Evolutionary conservation across 1,284 basidiomycete genomes (phyloP).

Genomic region (Cystobasidium slooffiae): DNA sequence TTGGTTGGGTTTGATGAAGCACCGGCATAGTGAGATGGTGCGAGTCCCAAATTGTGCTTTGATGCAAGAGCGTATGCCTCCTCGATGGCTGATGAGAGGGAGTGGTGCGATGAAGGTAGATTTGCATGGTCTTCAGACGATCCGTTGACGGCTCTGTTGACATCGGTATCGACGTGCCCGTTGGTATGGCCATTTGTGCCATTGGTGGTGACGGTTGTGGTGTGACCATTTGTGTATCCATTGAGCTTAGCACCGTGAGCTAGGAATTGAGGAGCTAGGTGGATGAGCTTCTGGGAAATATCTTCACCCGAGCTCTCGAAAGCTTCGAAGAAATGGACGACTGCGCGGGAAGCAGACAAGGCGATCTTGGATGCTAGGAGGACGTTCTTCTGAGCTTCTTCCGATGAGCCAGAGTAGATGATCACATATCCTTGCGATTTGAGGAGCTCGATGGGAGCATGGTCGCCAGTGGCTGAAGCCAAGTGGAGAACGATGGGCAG

Average conservation of each 20-base stretch:
- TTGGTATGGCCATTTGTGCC: constrained; percentile 21
- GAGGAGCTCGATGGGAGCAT: constrained; percentile 66
- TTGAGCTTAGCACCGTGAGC: constrained; percentile 47
- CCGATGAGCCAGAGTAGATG: constrained; percentile 67
- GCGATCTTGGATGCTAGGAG: constrained; percentile 73
- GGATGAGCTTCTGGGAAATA: constrained; percentile 56
- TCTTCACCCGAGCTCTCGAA: constrained; percentile 57
- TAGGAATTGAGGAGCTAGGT: constrained; percentile 50
- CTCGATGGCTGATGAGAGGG: constrained; percentile 35
- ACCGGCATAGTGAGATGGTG: constrained; percentile 24
- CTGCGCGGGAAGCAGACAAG: constrained; percentile 65
- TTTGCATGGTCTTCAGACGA: constrained; percentile 17
- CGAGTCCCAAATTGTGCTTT: constrained; percentile 29
- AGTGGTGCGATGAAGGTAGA: constrained; percentile 26
- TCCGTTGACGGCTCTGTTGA: constrained; percentile 24
- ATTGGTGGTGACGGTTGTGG: constrained; percentile 26
- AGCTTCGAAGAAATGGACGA: constrained; percentile 74
- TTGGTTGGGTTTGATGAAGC: constrained; percentile 60
- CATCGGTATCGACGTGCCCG: constrained; percentile 28
- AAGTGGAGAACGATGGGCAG: constrained; percentile 44
- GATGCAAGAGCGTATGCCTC: constrained; percentile 21
- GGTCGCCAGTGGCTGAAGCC: constrained; percentile 58
- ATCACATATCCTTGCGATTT: constrained; percentile 66
- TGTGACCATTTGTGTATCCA: constrained; percentile 23
- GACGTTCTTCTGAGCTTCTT: constrained; percentile 74